These are phyloP conservation scores for Solanum ahanhuiri DNA, from an alignment of 257 asterid genomes.

Conservation along the genomic window DNA sequence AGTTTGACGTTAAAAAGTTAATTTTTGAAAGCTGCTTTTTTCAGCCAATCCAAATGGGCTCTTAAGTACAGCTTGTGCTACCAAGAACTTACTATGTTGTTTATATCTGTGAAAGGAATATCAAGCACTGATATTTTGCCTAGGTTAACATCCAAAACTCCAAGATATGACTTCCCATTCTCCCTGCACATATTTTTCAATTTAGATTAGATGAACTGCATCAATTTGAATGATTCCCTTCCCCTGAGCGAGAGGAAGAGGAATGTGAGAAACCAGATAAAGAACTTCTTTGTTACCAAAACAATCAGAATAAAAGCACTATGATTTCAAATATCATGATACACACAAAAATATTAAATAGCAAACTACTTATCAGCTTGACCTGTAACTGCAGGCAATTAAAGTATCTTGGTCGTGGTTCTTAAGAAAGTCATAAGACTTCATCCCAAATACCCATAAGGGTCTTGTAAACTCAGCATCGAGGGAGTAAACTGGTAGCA, in stretches of 20 bases:
- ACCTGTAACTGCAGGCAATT: conserved; percentile 93
- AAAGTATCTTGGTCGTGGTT: conserved; percentile 30
- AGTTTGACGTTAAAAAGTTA: background rate
- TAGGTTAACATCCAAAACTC: conserved; percentile 54
- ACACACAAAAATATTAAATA: background rate
- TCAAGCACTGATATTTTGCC: conserved; percentile 46
- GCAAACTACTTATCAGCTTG: conserved; percentile 4
- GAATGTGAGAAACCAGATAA: background rate
- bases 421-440: conserved; percentile 66
- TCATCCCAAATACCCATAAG: conserved; percentile 82
- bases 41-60: background rate
- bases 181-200: conserved; percentile 42
- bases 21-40: background rate
- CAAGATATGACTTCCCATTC: conserved; percentile 81
- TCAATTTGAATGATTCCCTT: background rate
- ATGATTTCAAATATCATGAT: background rate
- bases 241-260: background rate
- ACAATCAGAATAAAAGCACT: background rate
- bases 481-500: conserved; percentile 55
- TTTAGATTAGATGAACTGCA: background rate
- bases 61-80: background rate
- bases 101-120: conserved; percentile 74
- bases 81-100: conserved; percentile 45
- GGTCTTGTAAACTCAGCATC: conserved; percentile 89
- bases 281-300: background rate